A percentile compares a stretch with the other conserved stretches of the same genome.
phyloP scores from a whole-genome alignment of 23 red algal genomes.

The Gracilaria gracilis region DNA sequence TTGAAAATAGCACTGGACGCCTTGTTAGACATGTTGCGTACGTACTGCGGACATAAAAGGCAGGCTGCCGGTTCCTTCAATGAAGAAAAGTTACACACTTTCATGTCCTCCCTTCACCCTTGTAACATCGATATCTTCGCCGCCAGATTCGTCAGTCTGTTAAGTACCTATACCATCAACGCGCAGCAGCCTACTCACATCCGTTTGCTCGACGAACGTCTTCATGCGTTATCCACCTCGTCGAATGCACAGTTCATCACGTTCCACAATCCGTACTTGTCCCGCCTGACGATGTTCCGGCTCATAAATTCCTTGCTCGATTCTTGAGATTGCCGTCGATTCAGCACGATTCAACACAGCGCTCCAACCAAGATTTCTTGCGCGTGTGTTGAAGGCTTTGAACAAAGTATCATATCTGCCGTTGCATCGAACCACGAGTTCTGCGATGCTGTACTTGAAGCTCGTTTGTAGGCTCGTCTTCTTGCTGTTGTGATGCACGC shows the following conservation, averaged over 20 bases:
- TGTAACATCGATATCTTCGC: slow-evolving; percentile 48
- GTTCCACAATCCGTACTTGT: slow-evolving; percentile 24
- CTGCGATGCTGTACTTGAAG: slow-evolving; percentile 46
- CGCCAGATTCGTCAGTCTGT: slow-evolving; percentile 40
- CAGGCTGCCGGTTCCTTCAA: slow-evolving; percentile 19
- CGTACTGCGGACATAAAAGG: slow-evolving; percentile 28
- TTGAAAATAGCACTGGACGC: slow-evolving; percentile 49
- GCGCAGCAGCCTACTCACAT: neutral
- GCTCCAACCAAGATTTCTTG: slow-evolving; percentile 25
- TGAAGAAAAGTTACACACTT: neutral
- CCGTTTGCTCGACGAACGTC: slow-evolving; percentile 12
- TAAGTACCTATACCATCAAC: slow-evolving; percentile 37
- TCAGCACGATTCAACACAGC: slow-evolving; percentile 46
- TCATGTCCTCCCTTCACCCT: slow-evolving; percentile 38
- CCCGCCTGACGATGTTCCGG: slow-evolving; percentile 17
- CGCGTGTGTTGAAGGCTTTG: slow-evolving; percentile 18
- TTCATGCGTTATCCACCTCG: neutral
- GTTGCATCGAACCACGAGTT: slow-evolving; percentile 42
- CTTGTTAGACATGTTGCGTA: slow-evolving; percentile 37
- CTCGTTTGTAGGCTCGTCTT: slow-evolving; percentile 46
- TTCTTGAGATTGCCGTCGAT: slow-evolving; percentile 42
- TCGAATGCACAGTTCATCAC: slow-evolving; percentile 20
- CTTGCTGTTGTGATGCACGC: slow-evolving; percentile 34
- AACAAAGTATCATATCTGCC: neutral
- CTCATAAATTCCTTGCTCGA: slow-evolving; percentile 40